Evolutionary conservation across 768 basidiomycete species (phyloP), one percentile per base, ranked within the genome.

Genomic region (Pleurotus sapidus): DNA sequence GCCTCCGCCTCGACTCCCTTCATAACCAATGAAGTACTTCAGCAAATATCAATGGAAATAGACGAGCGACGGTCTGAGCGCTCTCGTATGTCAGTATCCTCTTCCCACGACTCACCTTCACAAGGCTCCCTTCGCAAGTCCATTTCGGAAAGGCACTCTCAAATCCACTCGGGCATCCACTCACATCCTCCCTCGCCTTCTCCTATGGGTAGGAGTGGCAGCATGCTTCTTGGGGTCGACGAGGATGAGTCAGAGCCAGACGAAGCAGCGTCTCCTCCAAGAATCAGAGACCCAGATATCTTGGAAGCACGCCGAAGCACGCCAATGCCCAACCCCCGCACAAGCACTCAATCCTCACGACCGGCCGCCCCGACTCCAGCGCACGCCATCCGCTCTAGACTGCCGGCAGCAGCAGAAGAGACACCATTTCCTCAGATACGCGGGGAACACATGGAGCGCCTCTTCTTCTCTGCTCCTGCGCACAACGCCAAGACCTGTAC

Each of bases 351-450:
- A 7, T 46, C 63, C 9, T 46, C 66, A 17, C 71, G 76, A 5
- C 72, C 74, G 20, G 48, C 72, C 15, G 75, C 70, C 0, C 74
- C 77, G 9, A 75, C 74, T 1, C 72, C 76, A 11, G 65, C 57
- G 15, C 73, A 72, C 46, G 72, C 72, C 15, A 47, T 57, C 17
- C 63, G 61, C 38, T 49, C 59, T 49, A 51, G 48, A 37, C 61
- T 34, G 40, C 45, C 14, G 24, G 59, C 50, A 24, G 48, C 57
- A 49, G 51, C 55, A 58, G 61, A 58, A 46, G 76, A 74, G 24
- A 78, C 84, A 0, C 86, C 90, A 1, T 93, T 97, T 74, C 94
- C 94, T 0, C 83, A 85, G 58, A 94, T 95, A 46, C 84, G 89
- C 18, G 92, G 90, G 7, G 83, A 84, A 45, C 84, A 81, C 43